Percentiles rank a stretch among this genome's conserved stretches.
phyloP scores from a whole-genome alignment of 495 filamentous ascomycete genomes.

The Talaromyces adpressus region DNA sequence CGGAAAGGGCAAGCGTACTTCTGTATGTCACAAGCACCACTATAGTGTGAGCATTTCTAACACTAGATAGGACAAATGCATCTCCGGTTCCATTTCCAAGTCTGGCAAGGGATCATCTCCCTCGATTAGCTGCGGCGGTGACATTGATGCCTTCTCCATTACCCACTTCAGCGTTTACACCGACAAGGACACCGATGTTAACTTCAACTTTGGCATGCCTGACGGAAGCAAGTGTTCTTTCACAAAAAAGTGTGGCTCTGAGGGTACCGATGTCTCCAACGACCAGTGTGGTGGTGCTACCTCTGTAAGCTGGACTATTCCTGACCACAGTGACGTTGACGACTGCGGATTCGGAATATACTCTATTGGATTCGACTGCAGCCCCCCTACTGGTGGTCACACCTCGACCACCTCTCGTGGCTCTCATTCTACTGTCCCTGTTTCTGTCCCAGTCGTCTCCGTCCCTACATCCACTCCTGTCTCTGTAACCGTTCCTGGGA shows the following conservation, averaged over 20 bases:
- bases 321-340: slow-evolving; percentile 41
- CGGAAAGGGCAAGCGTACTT: slow-evolving; percentile 36
- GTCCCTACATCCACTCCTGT: slow-evolving; percentile 4
- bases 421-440: slow-evolving; percentile 7
- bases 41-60: slow-evolving; percentile 16
- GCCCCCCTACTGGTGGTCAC: slow-evolving; percentile 23
- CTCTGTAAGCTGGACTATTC: slow-evolving; percentile 68
- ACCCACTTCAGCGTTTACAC: slow-evolving; percentile 61
- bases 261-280: slow-evolving; percentile 65
- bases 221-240: slow-evolving; percentile 75
- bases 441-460: slow-evolving; percentile 16
- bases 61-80: slow-evolving; percentile 50
- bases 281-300: slow-evolving; percentile 87
- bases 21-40: slow-evolving; percentile 21
- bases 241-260: slow-evolving; percentile 52
- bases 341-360: slow-evolving; percentile 68
- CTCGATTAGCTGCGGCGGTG: slow-evolving; percentile 47
- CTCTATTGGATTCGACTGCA: slow-evolving; percentile 76
- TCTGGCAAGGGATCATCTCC: slow-evolving; percentile 33
- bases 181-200: slow-evolving; percentile 65
- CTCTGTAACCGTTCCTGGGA: not conserved
- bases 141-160: slow-evolving; percentile 64
- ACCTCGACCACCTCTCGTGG: slow-evolving; percentile 12
- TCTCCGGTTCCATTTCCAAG: slow-evolving; percentile 48
- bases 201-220: slow-evolving; percentile 79